Evolutionary conservation across 2,329 filamentous ascomycete species (phyloP).

Genomic region (Scopulariopsis brevicaulis): DNA sequence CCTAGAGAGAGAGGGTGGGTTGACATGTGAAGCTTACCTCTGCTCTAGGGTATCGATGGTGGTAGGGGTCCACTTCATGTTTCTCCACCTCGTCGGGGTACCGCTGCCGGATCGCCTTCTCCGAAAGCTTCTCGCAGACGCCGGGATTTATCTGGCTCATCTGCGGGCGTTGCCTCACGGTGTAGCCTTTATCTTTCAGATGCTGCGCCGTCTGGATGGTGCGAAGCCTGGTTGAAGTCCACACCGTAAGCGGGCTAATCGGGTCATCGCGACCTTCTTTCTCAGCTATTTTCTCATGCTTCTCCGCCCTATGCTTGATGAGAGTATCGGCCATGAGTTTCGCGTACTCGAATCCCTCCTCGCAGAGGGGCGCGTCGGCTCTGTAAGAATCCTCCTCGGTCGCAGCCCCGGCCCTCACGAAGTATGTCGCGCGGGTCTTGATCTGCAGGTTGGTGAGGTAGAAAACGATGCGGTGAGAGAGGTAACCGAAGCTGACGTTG

Average conservation of each 20-base stretch:
- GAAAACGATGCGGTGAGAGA: slow-evolving; percentile 95
- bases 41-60: slow-evolving; percentile 88
- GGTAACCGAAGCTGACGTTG: slow-evolving; percentile 91
- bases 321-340: slow-evolving; percentile 77
- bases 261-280: slow-evolving; percentile 57
- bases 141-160: slow-evolving; percentile 97
- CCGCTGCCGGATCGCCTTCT: slow-evolving; percentile 64
- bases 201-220: slow-evolving; percentile 84
- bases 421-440: slow-evolving; percentile 88
- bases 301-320: slow-evolving; percentile 71
- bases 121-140: slow-evolving; percentile 88
- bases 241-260: slow-evolving; percentile 74
- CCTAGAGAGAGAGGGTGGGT: background rate
- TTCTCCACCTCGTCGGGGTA: slow-evolving; percentile 89
- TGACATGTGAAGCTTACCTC: slow-evolving; percentile 49
- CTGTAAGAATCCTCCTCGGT: slow-evolving; percentile 88
- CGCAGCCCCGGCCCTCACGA: slow-evolving; percentile 77
- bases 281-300: slow-evolving; percentile 58
- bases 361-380: slow-evolving; percentile 73
- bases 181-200: slow-evolving; percentile 69
- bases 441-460: slow-evolving; percentile 97
- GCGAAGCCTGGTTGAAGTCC: slow-evolving; percentile 85
- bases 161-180: slow-evolving; percentile 83
- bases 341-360: slow-evolving; percentile 70
- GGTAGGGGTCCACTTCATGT: slow-evolving; percentile 90